These are phyloP conservation scores for Aphanomyces cochlioides DNA, from an alignment of 352 stramenopile species.

Conservation along the genomic window DNA sequence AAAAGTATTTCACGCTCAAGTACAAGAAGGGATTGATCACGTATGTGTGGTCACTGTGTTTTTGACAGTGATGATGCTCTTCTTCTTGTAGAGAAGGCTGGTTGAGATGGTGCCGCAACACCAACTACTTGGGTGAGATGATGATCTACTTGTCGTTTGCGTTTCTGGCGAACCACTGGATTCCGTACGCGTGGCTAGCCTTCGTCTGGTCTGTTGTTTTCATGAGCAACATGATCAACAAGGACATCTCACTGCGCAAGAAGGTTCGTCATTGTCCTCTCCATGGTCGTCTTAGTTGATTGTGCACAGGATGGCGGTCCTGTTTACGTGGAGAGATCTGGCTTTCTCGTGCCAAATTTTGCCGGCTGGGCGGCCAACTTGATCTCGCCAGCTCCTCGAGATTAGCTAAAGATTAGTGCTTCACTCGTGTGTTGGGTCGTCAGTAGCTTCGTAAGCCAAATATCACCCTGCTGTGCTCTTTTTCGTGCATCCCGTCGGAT, in stretches of 20 bases:
- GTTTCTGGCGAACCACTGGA: constrained; percentile 26
- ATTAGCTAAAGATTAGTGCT: too few species aligned
- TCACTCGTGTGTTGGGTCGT: too few species aligned
- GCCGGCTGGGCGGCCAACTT: constrained; percentile 8
- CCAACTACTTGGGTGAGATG: constrained; percentile 30
- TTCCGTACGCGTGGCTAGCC: constrained; percentile 25
- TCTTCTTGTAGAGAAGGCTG: constrained; percentile 22
- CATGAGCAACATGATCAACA: constrained; percentile 25
- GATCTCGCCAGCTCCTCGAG: too few species aligned
- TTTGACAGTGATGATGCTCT: neutral
- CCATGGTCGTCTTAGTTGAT: neutral
- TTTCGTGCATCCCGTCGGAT: too few species aligned
- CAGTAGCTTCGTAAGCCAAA: too few species aligned
- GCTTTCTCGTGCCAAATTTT: constrained; percentile 27
- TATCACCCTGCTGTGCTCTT: too few species aligned
- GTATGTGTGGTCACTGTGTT: neutral
- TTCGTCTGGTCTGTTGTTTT: constrained; percentile 16
- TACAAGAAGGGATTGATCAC: constrained; percentile 21
- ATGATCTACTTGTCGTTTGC: constrained; percentile 29
- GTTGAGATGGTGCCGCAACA: constrained; percentile 32
- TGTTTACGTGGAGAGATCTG: neutral
- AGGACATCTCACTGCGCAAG: constrained; percentile 31
- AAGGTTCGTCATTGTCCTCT: constrained; percentile 18
- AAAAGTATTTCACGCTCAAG: constrained; percentile 28
- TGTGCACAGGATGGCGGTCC: constrained; percentile 9